Evolutionary conservation across 495 filamentous ascomycete species (phyloP).

Genomic region (Aspergillus bridgeri): DNA sequence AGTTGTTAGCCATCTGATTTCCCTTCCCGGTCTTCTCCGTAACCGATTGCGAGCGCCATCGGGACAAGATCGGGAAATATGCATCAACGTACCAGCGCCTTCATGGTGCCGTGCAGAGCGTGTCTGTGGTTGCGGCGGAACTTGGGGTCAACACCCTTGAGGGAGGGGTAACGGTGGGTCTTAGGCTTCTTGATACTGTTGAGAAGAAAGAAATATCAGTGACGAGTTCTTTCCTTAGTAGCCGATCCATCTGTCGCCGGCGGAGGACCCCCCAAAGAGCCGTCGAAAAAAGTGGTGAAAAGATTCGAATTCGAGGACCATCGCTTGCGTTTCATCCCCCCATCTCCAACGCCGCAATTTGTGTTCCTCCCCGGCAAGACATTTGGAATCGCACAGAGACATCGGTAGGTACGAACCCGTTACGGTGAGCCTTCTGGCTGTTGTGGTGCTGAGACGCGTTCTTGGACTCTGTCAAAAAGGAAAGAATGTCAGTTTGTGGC

Average conservation of each 20-base stretch:
- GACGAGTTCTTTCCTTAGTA: conserved; percentile 7
- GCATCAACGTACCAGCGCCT: conserved; percentile 78
- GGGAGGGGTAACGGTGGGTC: conserved; percentile 96
- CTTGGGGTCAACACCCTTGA: conserved; percentile 98
- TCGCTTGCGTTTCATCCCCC: not conserved
- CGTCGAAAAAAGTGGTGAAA: not conserved
- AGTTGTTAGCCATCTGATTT: conserved; percentile 41
- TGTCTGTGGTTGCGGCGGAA: conserved; percentile 99
- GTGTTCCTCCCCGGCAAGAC: not conserved
- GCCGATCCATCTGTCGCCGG: not conserved
- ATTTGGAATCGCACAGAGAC: not conserved
- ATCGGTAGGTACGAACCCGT: conserved; percentile 67
- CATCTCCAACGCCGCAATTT: conserved; percentile 12
- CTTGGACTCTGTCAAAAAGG: conserved; percentile 77
- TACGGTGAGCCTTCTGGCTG: conserved; percentile 93
- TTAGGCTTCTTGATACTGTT: conserved; percentile 99
- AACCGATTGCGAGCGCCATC: not conserved
- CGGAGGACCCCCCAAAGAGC: not conserved
- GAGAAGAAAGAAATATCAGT: conserved; percentile 30
- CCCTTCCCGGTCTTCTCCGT: not conserved
- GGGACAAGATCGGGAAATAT: not conserved
- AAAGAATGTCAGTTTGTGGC: conserved; percentile 24
- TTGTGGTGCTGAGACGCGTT: conserved; percentile 99
- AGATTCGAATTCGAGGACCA: not conserved
- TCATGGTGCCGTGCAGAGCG: conserved; percentile 97